phyloP scores from a whole-genome alignment of 2,329 filamentous ascomycete species.

The Madurella mycetomatis region DNA sequence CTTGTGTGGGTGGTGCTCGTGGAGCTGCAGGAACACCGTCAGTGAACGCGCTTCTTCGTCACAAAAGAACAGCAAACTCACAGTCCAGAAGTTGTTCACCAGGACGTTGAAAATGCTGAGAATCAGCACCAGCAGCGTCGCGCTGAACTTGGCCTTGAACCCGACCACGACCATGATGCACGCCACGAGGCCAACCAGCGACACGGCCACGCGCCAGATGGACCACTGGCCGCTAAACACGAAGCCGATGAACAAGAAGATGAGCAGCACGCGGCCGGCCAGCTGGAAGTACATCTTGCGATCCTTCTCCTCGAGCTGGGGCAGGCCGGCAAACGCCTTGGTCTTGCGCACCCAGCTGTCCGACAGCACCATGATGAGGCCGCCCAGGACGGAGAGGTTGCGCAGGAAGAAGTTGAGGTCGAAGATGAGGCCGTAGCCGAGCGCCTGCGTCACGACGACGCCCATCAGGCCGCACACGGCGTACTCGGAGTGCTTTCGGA shows the following conservation, averaged over 20 bases:
- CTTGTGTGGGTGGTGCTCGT: conserved; percentile 97
- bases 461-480: conserved; percentile 85
- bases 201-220: conserved; percentile 80
- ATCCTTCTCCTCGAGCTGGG: conserved; percentile 95
- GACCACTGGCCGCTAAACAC: conserved; percentile 94
- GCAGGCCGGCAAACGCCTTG: conserved; percentile 91
- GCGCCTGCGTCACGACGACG: conserved; percentile 87
- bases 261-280: conserved; percentile 87
- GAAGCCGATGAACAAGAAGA: conserved; percentile 96
- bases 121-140: conserved; percentile 89
- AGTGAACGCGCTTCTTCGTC: background rate
- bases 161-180: conserved; percentile 98
- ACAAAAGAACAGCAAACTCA: conserved; percentile 47
- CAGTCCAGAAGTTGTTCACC: conserved; percentile 99
- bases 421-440: conserved; percentile 97
- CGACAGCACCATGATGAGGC: conserved; percentile 94
- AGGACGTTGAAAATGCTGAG: conserved; percentile 94
- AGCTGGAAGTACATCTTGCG: conserved; percentile 99
- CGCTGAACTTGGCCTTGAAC: conserved; percentile 99
- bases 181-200: conserved; percentile 77
- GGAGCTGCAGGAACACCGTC: conserved; percentile 56
- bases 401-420: conserved; percentile 99
- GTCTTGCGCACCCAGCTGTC: conserved; percentile 98
- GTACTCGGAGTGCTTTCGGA: conserved; percentile 87
- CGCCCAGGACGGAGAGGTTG: conserved; percentile 95